Percentiles rank a stretch among this genome's conserved stretches.
phyloP scores from a whole-genome alignment of 768 basidiomycete species.

The Mycena vitilis region DNA sequence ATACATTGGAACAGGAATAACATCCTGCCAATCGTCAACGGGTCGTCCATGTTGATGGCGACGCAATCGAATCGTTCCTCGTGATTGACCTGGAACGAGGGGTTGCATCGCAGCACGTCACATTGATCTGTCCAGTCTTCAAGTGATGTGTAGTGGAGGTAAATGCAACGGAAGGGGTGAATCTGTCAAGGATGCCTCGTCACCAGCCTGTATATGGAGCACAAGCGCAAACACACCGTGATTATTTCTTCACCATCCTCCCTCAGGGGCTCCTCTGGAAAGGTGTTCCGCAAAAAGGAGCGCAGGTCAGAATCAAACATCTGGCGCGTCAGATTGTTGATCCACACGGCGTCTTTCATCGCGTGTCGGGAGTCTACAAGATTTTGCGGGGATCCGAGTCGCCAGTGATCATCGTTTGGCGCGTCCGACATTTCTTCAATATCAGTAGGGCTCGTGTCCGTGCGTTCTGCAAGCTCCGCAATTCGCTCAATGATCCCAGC shows the following conservation, averaged over 20 bases:
- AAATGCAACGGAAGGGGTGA: constrained; percentile 24
- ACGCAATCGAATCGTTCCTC: constrained; percentile 31
- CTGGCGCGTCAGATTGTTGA: background rate
- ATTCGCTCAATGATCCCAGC: background rate
- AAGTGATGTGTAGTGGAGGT: constrained; percentile 30
- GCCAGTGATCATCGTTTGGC: background rate
- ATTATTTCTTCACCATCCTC: background rate
- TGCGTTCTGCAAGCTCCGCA: background rate
- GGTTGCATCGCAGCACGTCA: constrained; percentile 34
- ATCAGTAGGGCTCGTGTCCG: background rate
- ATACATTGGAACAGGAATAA: constrained; percentile 13
- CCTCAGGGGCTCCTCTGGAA: background rate
- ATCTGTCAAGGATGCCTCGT: constrained; percentile 12
- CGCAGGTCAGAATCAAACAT: background rate
- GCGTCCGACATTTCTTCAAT: background rate
- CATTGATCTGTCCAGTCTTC: constrained; percentile 25
- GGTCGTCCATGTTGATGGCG: constrained; percentile 18
- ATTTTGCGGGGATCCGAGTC: no score
- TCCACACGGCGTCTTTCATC: background rate
- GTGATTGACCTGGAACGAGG: constrained; percentile 17
- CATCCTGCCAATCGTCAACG: constrained; percentile 5
- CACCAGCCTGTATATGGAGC: background rate
- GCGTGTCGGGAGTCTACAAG: background rate
- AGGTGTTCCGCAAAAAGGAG: background rate
- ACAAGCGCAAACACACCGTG: background rate